phyloP scores from a whole-genome alignment of 2,329 filamentous ascomycete genomes.

The Decorospora gaudefroyi region DNA sequence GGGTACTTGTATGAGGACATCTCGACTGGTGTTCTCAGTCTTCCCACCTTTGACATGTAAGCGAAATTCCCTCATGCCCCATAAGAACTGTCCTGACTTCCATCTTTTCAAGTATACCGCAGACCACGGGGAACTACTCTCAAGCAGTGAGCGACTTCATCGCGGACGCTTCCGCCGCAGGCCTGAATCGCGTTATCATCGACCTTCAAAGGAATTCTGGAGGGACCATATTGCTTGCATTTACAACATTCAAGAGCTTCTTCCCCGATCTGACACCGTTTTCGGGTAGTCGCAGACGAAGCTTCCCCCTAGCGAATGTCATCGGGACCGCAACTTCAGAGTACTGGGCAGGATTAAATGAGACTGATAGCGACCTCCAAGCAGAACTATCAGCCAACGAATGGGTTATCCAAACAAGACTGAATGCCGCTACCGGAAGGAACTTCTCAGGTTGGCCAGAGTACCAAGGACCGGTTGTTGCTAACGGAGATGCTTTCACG shows the following conservation, averaged over 20 bases:
- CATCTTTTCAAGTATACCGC: background rate
- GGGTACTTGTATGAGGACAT: constrained; percentile 51
- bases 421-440: constrained; percentile 27
- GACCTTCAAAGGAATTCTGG: constrained; percentile 65
- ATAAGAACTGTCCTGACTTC: background rate
- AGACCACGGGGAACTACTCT: constrained; percentile 21
- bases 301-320: constrained; percentile 37
- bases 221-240: constrained; percentile 48
- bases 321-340: constrained; percentile 22
- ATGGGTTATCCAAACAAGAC: constrained; percentile 20
- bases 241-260: constrained; percentile 53
- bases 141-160: constrained; percentile 49
- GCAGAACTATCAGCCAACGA: constrained; percentile 12
- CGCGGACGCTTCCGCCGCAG: constrained; percentile 47
- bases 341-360: constrained; percentile 6
- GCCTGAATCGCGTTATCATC: constrained; percentile 62
- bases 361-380: background rate
- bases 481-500: constrained; percentile 45
- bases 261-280: constrained; percentile 52
- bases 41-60: constrained; percentile 45
- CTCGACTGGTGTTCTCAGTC: constrained; percentile 50
- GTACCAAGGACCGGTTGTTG: constrained; percentile 37
- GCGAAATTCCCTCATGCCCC: background rate
- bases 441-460: constrained; percentile 51
- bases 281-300: constrained; percentile 52